phyloP scores from a whole-genome alignment of 495 filamentous ascomycete species.

The Annulohypoxylon stygium region DNA sequence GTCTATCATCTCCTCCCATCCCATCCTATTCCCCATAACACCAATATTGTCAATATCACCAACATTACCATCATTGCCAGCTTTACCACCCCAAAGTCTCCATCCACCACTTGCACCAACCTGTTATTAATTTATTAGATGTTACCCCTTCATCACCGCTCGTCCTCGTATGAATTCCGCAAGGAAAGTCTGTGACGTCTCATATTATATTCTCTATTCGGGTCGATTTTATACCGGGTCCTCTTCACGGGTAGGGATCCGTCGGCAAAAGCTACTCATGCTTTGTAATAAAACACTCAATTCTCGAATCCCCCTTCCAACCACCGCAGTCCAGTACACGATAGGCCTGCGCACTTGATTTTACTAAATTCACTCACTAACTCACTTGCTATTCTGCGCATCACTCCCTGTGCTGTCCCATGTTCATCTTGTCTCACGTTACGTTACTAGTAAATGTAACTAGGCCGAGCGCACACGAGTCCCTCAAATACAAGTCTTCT shows the following conservation, averaged over 20 bases:
- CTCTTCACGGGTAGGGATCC: slow-evolving; percentile 22
- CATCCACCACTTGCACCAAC: not conserved
- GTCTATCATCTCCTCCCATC: slow-evolving; percentile 1
- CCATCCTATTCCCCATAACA: slow-evolving; percentile 1
- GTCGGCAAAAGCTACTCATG: slow-evolving; percentile 20
- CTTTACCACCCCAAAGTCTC: not conserved
- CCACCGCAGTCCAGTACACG: slow-evolving; percentile 38
- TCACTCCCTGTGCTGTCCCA: not conserved
- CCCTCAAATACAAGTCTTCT: not conserved
- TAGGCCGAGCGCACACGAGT: not conserved
- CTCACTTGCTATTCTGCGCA: not conserved
- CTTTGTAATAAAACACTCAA: slow-evolving; percentile 13
- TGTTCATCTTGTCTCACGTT: not conserved
- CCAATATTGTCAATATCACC: too few species aligned
- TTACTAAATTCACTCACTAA: not conserved
- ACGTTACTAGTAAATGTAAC: slow-evolving; percentile 18
- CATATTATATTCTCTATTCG: not conserved
- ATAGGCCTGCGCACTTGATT: slow-evolving; percentile 24
- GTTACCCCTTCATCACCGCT: not conserved
- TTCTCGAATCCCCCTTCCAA: not conserved
- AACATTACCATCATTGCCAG: not conserved
- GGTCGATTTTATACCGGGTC: slow-evolving; percentile 12
- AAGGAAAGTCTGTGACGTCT: slow-evolving; percentile 10
- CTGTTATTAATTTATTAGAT: not conserved
- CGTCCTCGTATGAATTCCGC: slow-evolving; percentile 1